These are phyloP conservation scores for Ophiosphaerella herpotricha DNA, from an alignment of 2,329 filamentous ascomycete genomes.

Conservation along the genomic window DNA sequence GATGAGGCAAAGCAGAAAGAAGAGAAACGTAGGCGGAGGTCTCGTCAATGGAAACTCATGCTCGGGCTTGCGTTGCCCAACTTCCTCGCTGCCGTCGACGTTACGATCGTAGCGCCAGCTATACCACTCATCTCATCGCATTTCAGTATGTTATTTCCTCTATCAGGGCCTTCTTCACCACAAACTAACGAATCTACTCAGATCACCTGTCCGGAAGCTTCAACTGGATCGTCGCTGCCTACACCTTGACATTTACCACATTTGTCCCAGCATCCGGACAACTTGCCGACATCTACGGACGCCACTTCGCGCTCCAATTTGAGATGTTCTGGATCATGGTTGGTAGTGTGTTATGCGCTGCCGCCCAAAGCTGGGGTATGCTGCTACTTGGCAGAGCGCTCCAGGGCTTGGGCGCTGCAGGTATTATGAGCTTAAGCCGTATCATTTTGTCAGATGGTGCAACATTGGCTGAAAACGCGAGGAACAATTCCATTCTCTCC, in stretches of 20 bases:
- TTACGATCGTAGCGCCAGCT: conserved; percentile 66
- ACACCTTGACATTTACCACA: conserved; percentile 68
- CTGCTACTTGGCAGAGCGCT: conserved; percentile 67
- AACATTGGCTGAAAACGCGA: conserved; percentile 72
- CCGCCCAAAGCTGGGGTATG: conserved; percentile 61
- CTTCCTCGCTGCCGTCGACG: conserved; percentile 65
- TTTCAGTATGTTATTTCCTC: conserved; percentile 56
- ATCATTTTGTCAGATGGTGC: conserved; percentile 70
- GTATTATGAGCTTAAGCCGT: conserved; percentile 64
- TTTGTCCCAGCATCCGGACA: conserved; percentile 71
- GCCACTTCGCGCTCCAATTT: conserved; percentile 62
- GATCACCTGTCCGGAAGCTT: conserved; percentile 60
- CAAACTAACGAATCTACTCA: conserved; percentile 10
- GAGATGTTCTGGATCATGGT: conserved; percentile 58
- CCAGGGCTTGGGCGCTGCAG: conserved; percentile 66
- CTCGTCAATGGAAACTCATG: conserved; percentile 64
- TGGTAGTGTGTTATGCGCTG: conserved; percentile 66
- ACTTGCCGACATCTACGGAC: conserved; percentile 67
- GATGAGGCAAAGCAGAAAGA: conserved; percentile 16
- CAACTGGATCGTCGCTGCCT: conserved; percentile 69
- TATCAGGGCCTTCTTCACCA: background rate
- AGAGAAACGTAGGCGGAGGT: conserved; percentile 24
- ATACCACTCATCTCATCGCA: conserved; percentile 67
- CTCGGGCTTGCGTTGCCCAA: conserved; percentile 64
- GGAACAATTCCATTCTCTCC: conserved; percentile 68